Base-by-base conservation (phyloP, 1,284 basidiomycete genomes). In the Omphalotus olearius region DNA sequence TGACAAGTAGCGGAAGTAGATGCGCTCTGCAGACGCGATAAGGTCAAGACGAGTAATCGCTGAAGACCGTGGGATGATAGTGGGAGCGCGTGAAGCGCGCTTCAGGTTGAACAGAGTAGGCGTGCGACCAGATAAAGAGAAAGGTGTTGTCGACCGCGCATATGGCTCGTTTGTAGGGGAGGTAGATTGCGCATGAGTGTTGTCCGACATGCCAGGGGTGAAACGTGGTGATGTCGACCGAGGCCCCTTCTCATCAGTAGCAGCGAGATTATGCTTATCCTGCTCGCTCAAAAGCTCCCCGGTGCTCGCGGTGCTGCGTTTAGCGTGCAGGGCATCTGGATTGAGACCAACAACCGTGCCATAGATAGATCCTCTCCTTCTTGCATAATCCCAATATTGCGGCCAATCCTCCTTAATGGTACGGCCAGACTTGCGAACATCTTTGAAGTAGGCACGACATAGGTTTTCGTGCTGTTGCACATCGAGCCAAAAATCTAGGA, bases 381-480 rank as follows among this genome's bases (percentile, higher is more conserved):
- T 82, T 16, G 93, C 93, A 64, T 93, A 92, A 59, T 90, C 84
- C 80, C 91, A 95, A 65, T 95, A 98, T 66, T 95, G 91, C 4
- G 96, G 96, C 95, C 95, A 99, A 66, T 98, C 96, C 17, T 97
- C 91, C 66, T 88, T 87, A 62, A 98, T 88, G 7, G 86, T 83
- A 36, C 90, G 83, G 6, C 95, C 94, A 1, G 93, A 93, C 71
- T 95, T 93, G 63, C 91, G 86, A 55, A 99, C 80, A 67, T 98
- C 96, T 76, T 98, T 97, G 82, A 99, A 98, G 70, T 98, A 98
- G 6, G 95, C 96, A 54, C 94, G 82, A 70, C 95, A 99, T 40
- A 99, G 82, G 66, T 98, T 98, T 73, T 98, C 97, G 67, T 99
- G 96, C 72, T 98, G 96, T 63, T 98, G 93, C 1, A 98, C 96